Conservation (phyloP, 306 rosid genomes). For the Benincasa hispida region DNA sequence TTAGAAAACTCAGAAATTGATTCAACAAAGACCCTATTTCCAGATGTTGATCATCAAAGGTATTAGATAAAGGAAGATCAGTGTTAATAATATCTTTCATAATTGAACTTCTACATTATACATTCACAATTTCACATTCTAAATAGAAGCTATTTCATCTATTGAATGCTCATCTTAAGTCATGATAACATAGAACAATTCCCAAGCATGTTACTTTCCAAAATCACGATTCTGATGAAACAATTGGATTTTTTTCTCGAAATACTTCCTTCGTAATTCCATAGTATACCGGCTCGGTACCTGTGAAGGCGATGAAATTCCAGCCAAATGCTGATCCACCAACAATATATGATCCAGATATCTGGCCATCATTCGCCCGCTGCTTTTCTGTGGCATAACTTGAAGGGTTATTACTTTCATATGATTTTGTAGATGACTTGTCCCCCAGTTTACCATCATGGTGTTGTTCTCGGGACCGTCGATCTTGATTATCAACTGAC, state of each 20-base stretch:
- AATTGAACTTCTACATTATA: background rate
- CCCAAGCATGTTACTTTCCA: background rate
- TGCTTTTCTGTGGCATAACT: slow-evolving; percentile 23
- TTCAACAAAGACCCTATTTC: background rate
- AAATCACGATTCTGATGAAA: background rate
- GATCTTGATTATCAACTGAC: slow-evolving; percentile 18
- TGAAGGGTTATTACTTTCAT: slow-evolving; percentile 17
- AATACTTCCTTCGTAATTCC: slow-evolving; percentile 63
- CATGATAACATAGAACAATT: background rate
- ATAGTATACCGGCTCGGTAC: slow-evolving; percentile 43
- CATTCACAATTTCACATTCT: background rate
- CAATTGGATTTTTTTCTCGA: slow-evolving; percentile 19
- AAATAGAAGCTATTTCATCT: background rate
- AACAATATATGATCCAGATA: slow-evolving; percentile 39
- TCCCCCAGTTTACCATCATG: slow-evolving; percentile 10
- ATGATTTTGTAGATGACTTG: slow-evolving; percentile 12
- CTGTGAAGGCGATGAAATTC: slow-evolving; percentile 60
- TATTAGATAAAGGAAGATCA: background rate
- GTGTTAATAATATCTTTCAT: background rate
- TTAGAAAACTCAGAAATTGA: background rate
- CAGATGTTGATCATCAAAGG: background rate
- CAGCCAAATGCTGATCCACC: slow-evolving; percentile 96
- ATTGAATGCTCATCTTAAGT: background rate
- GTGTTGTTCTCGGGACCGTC: slow-evolving; percentile 14
- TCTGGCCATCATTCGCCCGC: slow-evolving; percentile 25